phyloP scores from a whole-genome alignment of 1,284 basidiomycete genomes.

The Pulchroboletus neoregius region DNA sequence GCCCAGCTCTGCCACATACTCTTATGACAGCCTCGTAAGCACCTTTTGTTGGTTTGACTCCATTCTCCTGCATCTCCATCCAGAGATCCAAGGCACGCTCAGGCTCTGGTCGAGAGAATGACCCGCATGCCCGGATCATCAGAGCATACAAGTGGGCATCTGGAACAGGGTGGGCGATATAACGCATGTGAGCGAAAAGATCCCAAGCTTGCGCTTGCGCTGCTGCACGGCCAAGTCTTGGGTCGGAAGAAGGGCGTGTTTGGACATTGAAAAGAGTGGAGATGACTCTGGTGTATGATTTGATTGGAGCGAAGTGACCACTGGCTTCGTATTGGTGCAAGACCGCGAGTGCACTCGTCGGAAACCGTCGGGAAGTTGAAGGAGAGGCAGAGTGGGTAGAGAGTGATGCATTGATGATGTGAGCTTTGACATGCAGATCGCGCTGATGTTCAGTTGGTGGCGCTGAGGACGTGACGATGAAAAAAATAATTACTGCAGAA shows the following conservation, averaged over 20 bases:
- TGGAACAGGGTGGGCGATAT: conserved; percentile 84
- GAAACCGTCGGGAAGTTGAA: conserved; percentile 38
- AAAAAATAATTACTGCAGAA: not conserved
- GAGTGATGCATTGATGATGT: conserved; percentile 37
- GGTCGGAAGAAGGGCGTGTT: conserved; percentile 36
- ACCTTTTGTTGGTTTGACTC: conserved; percentile 52
- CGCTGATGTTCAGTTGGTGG: conserved; percentile 53
- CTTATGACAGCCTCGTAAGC: conserved; percentile 84
- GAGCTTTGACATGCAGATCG: conserved; percentile 63
- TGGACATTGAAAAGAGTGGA: conserved; percentile 51
- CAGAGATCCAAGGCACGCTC: conserved; percentile 92
- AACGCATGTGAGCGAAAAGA: conserved; percentile 93
- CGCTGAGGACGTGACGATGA: conserved; percentile 27
- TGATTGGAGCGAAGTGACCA: conserved; percentile 56
- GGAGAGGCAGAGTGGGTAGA: conserved; percentile 25
- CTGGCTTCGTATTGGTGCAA: conserved; percentile 65
- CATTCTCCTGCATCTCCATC: conserved; percentile 81
- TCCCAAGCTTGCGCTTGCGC: conserved; percentile 84
- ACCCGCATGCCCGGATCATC: conserved; percentile 88
- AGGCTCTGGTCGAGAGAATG: conserved; percentile 60
- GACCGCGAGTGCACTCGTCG: conserved; percentile 51
- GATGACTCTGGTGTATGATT: conserved; percentile 63
- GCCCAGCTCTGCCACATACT: conserved; percentile 66
- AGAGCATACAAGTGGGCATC: conserved; percentile 70
- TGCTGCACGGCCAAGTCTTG: conserved; percentile 25